Evolutionary conservation across 345 rosid species (phyloP).

Genomic region (Stellera chamaejasme): DNA sequence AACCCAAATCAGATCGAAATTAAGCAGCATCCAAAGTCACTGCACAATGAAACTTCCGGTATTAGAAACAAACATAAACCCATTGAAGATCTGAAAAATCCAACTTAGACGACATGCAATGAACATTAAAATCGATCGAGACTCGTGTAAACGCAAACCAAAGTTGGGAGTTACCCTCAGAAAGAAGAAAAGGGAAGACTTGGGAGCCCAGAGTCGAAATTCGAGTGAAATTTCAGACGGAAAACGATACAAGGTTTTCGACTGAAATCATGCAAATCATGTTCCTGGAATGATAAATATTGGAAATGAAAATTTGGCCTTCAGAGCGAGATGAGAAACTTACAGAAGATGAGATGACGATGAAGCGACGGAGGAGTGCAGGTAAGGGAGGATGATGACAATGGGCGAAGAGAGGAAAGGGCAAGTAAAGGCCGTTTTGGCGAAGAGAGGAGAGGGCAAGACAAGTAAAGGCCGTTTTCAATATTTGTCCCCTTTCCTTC

Average conservation of each 20-base stretch:
- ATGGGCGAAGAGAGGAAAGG: slow-evolving; percentile 12
- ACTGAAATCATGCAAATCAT: too few relatives aligned
- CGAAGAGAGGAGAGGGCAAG: slow-evolving; percentile 12
- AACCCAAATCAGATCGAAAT: slow-evolving; percentile 33
- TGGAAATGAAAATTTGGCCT: too few relatives aligned
- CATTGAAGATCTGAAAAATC: not conserved
- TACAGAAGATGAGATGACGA: slow-evolving; percentile 24
- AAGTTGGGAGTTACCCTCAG: not conserved
- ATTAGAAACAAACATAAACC: slow-evolving; percentile 7
- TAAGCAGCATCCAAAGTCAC: slow-evolving; percentile 14
- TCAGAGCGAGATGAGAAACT: slow-evolving; percentile 28
- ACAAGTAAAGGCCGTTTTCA: slow-evolving; percentile 28
- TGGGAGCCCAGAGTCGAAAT: too few relatives aligned
- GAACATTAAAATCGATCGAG: slow-evolving; percentile 9
- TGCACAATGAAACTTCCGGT: slow-evolving; percentile 19
- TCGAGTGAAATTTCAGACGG: too few relatives aligned
- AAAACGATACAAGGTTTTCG: too few relatives aligned
- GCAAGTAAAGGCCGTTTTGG: slow-evolving; percentile 23
- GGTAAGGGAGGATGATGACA: slow-evolving; percentile 6
- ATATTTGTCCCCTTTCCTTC: slow-evolving; percentile 2
- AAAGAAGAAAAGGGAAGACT: not conserved
- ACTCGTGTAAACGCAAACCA: not conserved
- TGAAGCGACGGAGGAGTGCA: slow-evolving; percentile 23
- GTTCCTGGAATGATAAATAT: too few relatives aligned
- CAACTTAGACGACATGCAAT: not conserved